Conservation (phyloP, 305 asterid genomes). For the Ruellia speciosa region DNA sequence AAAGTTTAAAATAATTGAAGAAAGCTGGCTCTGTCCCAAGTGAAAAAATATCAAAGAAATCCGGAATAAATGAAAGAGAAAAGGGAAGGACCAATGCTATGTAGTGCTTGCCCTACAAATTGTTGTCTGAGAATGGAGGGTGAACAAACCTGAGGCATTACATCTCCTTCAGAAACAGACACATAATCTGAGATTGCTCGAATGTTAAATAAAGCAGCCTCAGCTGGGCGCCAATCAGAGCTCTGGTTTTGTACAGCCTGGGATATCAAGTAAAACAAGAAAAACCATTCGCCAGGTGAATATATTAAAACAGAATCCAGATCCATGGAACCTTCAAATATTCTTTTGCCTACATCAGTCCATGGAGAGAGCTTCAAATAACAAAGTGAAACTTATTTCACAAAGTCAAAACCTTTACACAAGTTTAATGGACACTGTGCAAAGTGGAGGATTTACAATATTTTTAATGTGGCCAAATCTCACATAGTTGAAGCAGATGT, state of each 20-base stretch:
- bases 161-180: slow-evolving; percentile 63
- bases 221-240: slow-evolving; percentile 85
- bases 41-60: too few relatives aligned
- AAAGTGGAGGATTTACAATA: background rate
- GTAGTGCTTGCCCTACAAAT: slow-evolving; percentile 13
- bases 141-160: slow-evolving; percentile 84
- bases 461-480: background rate
- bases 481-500: background rate
- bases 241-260: slow-evolving; percentile 61
- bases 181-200: slow-evolving; percentile 91
- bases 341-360: background rate
- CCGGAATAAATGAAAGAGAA: too few relatives aligned
- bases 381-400: background rate
- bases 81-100: background rate
- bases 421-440: background rate
- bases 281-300: slow-evolving; percentile 17
- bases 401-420: background rate
- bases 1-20: too few relatives aligned
- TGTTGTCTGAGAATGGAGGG: slow-evolving; percentile 15
- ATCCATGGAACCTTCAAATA: background rate
- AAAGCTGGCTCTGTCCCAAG: too few relatives aligned
- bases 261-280: slow-evolving; percentile 21
- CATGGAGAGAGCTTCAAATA: background rate
- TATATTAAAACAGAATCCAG: background rate
- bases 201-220: slow-evolving; percentile 88